These are phyloP conservation scores for Chrysoporthe austroafricana DNA, from an alignment of 2,329 filamentous ascomycete genomes.

Conservation along the genomic window DNA sequence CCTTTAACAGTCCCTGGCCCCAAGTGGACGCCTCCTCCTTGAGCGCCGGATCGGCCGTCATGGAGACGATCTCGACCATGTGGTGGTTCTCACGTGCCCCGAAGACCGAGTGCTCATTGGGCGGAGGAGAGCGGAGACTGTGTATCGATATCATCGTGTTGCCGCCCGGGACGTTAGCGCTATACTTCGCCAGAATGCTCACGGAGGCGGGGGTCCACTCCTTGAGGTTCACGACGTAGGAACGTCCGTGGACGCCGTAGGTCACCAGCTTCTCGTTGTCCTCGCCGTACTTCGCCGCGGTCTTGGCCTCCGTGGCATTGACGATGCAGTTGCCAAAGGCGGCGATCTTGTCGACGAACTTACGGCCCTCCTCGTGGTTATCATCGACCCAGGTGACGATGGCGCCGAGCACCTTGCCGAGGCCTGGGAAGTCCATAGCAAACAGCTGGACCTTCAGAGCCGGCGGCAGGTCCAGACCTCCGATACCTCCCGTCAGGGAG, in stretches of 20 bases:
- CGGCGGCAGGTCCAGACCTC: not conserved
- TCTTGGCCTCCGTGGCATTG: constrained; percentile 19
- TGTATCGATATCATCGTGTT: constrained; percentile 20
- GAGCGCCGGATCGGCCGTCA: constrained; percentile 20
- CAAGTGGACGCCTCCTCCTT: constrained; percentile 11
- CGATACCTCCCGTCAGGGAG: not conserved
- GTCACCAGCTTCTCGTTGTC: constrained; percentile 23
- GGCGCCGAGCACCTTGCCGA: constrained; percentile 14
- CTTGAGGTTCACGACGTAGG: constrained; percentile 4
- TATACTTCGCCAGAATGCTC: constrained; percentile 5
- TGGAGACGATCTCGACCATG: constrained; percentile 18
- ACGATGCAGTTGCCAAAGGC: constrained; percentile 32
- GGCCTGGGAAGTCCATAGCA: constrained; percentile 11
- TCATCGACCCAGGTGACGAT: constrained; percentile 40
- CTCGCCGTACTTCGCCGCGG: constrained; percentile 11
- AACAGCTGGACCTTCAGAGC: constrained; percentile 9
- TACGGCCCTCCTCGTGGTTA: constrained; percentile 37
- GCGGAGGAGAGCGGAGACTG: constrained; percentile 8
- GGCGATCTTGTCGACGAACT: constrained; percentile 37
- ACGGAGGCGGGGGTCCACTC: constrained; percentile 11
- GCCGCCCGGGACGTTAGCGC: constrained; percentile 4
- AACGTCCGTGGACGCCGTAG: constrained; percentile 15
- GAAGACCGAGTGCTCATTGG: constrained; percentile 14
- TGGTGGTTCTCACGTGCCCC: constrained; percentile 14
- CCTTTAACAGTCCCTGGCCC: constrained; percentile 31